A percentile compares a stretch with the other conserved stretches of the same genome.
Evolutionary conservation across 2,329 filamentous ascomycete species (phyloP).

Genomic region (Penicillium hordei): DNA sequence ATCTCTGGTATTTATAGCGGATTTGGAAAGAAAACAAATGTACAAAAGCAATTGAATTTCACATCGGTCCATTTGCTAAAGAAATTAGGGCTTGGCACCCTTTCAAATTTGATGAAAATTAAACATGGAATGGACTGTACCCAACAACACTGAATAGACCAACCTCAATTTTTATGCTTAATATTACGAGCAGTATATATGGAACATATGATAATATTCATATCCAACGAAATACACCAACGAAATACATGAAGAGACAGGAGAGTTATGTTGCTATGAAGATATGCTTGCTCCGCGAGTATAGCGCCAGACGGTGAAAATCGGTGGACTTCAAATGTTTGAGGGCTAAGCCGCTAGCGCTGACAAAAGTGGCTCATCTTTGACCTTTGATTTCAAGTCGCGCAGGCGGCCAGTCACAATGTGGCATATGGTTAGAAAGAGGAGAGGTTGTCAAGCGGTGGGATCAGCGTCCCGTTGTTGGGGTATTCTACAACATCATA

Average conservation of each 20-base stretch:
- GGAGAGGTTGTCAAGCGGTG: no score
- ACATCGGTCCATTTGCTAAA: not conserved
- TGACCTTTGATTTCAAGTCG: not conserved
- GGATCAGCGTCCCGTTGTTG: no score
- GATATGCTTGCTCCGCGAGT: not conserved
- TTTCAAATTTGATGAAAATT: not conserved
- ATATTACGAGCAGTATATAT: not conserved
- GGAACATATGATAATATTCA: no score
- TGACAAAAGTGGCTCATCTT: not conserved
- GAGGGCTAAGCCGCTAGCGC: not conserved
- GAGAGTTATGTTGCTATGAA: not conserved
- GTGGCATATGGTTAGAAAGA: not conserved
- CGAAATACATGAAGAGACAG: not conserved
- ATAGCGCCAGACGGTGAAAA: no score
- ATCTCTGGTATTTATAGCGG: not conserved
- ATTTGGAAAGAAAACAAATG: not conserved
- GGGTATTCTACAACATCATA: no score
- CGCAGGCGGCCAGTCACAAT: not conserved
- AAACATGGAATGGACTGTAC: not conserved
- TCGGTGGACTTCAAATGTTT: not conserved
- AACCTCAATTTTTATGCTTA: not conserved
- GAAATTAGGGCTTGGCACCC: not conserved
- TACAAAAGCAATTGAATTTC: not conserved
- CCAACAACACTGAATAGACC: not conserved
- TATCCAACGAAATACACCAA: not conserved